Evolutionary conservation across 148 eudicot genomes (phyloP), one percentile per base, ranked within the genome.

Genomic region (Rhododendron molle): DNA sequence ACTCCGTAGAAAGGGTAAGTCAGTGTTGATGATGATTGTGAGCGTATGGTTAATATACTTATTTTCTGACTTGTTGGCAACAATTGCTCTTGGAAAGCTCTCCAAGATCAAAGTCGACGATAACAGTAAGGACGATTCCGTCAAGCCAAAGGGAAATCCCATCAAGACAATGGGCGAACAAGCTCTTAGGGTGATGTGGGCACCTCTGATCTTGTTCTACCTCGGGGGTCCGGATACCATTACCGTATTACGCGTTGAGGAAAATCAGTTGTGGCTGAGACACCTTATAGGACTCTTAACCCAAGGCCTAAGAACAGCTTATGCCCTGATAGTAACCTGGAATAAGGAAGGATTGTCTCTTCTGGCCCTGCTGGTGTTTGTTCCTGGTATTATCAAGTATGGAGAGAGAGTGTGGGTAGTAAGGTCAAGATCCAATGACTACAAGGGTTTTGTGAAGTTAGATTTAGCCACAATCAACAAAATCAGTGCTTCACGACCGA

Each of bases 371-470:
- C 14, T 28, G 1, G 28, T 80, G 65, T 34, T 28, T 14, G 2
- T 80, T 32, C 2, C 62, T 26, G 82, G 82, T 1, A 16, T 80
- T 28, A 50, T 80, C 82, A 80, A 80, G 65, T 80, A 80, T 5
- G 65, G 40, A 4, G 82, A 79, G 82, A 47, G 82, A 79, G 60
- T 49, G 18, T 79, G 82, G 82, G 36, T 78, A 23, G 47, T 78
- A 20, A 78, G 11, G 58, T 78, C 81, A n/a, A 11, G 81, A 78
- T 30, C 36, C 81, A 15, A 18, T 7, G 50, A 15, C 23, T 14
- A 43, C 13, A 9, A 30, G 14, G 82, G 43, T 80, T 52, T 26
- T 50, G 23, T 80, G 30, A 23, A 5, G 2, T 30, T 16, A 30
- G 23, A 80, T 15, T 34, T 2, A 18, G 2, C 5, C 82, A 49